These are phyloP conservation scores for Rhizopus sp. DNA, from an alignment of 371 early-diverging fungal genomes.

Conservation along the genomic window DNA sequence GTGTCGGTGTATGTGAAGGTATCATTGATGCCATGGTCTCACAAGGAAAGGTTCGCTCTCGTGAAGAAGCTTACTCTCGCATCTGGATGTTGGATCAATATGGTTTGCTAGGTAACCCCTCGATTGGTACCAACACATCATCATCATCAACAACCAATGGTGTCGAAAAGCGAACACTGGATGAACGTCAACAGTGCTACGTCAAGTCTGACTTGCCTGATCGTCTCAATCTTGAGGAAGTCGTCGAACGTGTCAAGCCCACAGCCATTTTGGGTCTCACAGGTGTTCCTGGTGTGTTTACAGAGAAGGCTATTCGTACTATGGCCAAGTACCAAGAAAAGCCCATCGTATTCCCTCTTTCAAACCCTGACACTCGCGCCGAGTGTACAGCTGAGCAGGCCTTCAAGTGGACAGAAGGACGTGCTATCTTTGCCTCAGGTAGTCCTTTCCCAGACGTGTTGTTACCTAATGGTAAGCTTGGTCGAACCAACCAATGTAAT, in stretches of 20 bases:
- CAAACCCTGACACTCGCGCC: constrained; percentile 65
- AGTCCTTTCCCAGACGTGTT: constrained; percentile 57
- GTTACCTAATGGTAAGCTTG: constrained; percentile 46
- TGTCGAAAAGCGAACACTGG: constrained; percentile 29
- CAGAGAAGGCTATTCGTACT: constrained; percentile 55
- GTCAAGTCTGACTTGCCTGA: constrained; percentile 57
- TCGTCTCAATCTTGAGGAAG: constrained; percentile 53
- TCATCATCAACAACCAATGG: background rate
- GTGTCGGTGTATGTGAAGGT: constrained; percentile 71
- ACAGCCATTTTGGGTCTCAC: constrained; percentile 66
- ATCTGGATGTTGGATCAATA: constrained; percentile 66
- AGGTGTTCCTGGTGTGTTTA: constrained; percentile 60
- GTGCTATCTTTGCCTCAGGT: constrained; percentile 67
- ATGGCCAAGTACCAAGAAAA: constrained; percentile 63
- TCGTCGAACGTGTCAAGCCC: constrained; percentile 62
- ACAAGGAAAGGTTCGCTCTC: constrained; percentile 57
- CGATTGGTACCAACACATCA: constrained; percentile 29
- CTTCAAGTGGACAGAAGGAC: constrained; percentile 62
- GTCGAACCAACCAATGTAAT: constrained; percentile 66
- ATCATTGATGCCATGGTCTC: constrained; percentile 65
- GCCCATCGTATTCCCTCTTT: constrained; percentile 66
- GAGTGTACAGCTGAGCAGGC: constrained; percentile 71
- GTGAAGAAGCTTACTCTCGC: constrained; percentile 59
- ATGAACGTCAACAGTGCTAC: constrained; percentile 56
- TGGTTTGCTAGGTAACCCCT: constrained; percentile 52